phyloP scores from a whole-genome alignment of 805 yeast genomes.

The Ogataea allantospora region DNA sequence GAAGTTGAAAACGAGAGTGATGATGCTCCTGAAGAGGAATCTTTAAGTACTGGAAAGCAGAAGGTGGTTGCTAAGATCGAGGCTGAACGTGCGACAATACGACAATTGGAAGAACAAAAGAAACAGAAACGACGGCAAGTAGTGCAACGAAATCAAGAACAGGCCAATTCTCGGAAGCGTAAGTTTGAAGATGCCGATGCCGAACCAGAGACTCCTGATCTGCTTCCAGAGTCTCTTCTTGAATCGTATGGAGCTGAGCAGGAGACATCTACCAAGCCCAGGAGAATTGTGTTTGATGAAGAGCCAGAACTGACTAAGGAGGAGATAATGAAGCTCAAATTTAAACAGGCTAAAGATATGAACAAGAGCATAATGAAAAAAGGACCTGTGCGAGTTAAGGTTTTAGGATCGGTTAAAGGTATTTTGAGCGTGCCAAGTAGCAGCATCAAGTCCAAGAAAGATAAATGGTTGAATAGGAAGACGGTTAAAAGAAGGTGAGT shows the following conservation, averaged over 20 bases:
- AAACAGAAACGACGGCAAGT: slow-evolving; percentile 32
- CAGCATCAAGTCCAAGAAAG: slow-evolving; percentile 21
- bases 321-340: slow-evolving; percentile 19
- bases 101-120: slow-evolving; percentile 27
- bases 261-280: slow-evolving; percentile 18
- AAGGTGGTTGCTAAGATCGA: slow-evolving; percentile 12
- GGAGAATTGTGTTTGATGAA: slow-evolving; percentile 37
- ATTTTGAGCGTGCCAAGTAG: slow-evolving; percentile 24
- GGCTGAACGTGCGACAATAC: slow-evolving; percentile 26
- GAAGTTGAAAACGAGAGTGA: slow-evolving; percentile 28
- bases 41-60: slow-evolving; percentile 18
- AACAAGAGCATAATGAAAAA: slow-evolving; percentile 32
- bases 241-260: slow-evolving; percentile 28
- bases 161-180: slow-evolving; percentile 23
- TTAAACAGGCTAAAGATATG: slow-evolving; percentile 33
- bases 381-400: slow-evolving; percentile 43
- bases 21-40: slow-evolving; percentile 54
- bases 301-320: slow-evolving; percentile 7
- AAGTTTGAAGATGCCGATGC: slow-evolving; percentile 12
- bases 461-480: slow-evolving; percentile 31
- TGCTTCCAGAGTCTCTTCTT: slow-evolving; percentile 40
- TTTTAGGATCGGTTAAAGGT: slow-evolving; percentile 26
- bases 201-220: slow-evolving; percentile 32
- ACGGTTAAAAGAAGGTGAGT: slow-evolving; percentile 19
- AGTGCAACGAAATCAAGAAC: slow-evolving; percentile 37